phyloP scores from a whole-genome alignment of 2,329 filamentous ascomycete species.

The Capronia coronata region DNA sequence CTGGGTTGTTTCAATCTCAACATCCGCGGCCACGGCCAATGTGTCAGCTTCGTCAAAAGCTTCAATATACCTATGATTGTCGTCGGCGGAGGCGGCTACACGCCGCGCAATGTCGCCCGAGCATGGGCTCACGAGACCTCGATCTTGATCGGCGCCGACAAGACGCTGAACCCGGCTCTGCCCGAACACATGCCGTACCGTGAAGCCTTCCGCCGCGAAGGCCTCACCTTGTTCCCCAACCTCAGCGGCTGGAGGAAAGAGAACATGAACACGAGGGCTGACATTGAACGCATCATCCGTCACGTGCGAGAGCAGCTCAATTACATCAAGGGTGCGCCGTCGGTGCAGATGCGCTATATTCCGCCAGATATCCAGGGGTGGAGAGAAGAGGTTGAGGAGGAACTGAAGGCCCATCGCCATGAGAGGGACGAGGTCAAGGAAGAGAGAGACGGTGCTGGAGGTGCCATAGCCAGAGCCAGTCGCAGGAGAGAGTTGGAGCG shows the following conservation, averaged over 20 bases:
- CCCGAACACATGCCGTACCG: constrained; percentile 78
- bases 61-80: constrained; percentile 76
- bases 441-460: constrained; percentile 34
- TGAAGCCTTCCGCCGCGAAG: constrained; percentile 76
- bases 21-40: constrained; percentile 86
- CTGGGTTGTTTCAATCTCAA: constrained; percentile 95
- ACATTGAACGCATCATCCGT: constrained; percentile 67
- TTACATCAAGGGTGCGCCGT: constrained; percentile 78
- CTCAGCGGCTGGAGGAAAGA: constrained; percentile 61
- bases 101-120: constrained; percentile 88
- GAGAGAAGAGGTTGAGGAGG: constrained; percentile 44
- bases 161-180: constrained; percentile 64
- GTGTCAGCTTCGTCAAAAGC: constrained; percentile 80
- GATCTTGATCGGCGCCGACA: constrained; percentile 70
- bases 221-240: constrained; percentile 76
- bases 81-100: constrained; percentile 93
- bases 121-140: constrained; percentile 97
- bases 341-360: constrained; percentile 75
- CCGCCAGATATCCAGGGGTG: constrained; percentile 64
- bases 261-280: constrained; percentile 73
- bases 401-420: constrained; percentile 39
- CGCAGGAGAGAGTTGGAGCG: constrained; percentile 26
- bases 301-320: constrained; percentile 78
- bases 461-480: constrained; percentile 23
- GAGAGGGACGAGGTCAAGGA: constrained; percentile 40